These are phyloP conservation scores for Phytophthora pseudosyringae DNA, from an alignment of 352 stramenopile species.

Conservation along the genomic window DNA sequence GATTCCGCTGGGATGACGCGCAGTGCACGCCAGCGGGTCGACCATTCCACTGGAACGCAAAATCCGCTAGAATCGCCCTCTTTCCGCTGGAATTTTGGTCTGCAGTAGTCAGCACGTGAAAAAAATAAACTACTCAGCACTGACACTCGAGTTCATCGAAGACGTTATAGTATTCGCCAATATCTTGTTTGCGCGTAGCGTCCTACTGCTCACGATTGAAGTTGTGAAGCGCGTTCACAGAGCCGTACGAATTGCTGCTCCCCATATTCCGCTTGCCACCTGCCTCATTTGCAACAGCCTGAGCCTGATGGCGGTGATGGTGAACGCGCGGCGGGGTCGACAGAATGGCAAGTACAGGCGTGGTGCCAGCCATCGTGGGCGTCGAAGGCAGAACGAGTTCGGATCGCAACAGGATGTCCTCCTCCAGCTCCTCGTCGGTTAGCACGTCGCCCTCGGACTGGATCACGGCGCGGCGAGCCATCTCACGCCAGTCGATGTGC, in stretches of 20 bases:
- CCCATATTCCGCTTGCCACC: constrained; percentile 12
- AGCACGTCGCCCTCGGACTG: constrained; percentile 62
- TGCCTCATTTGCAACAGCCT: constrained; percentile 3
- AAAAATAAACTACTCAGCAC: no score
- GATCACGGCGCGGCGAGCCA: constrained; percentile 67
- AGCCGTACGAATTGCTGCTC: constrained; percentile 35
- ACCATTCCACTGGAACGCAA: no score
- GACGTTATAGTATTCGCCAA: constrained; percentile 1
- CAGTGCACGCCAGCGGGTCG: no score
- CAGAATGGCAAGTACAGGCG: constrained; percentile 63
- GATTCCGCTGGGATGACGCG: no score
- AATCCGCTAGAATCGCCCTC: no score
- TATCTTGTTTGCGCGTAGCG: not conserved
- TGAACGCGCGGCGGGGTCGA: constrained; percentile 60
- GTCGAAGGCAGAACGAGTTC: constrained; percentile 68
- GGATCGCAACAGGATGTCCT: constrained; percentile 66
- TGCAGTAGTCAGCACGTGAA: no score
- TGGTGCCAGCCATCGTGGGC: constrained; percentile 62
- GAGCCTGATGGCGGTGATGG: constrained; percentile 34
- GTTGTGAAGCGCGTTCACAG: constrained; percentile 19
- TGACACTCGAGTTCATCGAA: constrained; percentile 1
- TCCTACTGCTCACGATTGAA: constrained; percentile 31
- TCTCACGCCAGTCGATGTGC: constrained; percentile 75
- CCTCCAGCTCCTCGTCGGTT: constrained; percentile 52
- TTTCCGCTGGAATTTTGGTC: no score